Evolutionary conservation across 495 filamentous ascomycete genomes (phyloP).

Genomic region (Pyrenopolyporus hunteri): DNA sequence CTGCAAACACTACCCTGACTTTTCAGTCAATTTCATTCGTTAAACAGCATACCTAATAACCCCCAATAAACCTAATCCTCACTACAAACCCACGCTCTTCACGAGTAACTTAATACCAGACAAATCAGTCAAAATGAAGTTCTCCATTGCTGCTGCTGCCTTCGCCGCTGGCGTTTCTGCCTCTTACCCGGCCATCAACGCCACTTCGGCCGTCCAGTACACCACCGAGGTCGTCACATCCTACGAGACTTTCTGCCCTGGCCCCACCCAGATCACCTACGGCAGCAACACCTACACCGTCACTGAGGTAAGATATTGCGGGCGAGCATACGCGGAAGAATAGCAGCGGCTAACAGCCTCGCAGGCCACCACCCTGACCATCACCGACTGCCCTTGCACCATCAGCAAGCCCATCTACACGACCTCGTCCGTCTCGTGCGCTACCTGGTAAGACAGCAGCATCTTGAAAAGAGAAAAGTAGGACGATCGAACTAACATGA

Average conservation of each 20-base stretch:
- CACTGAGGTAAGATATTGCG: constrained; percentile 58
- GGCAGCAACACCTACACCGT: constrained; percentile 78
- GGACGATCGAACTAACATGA: constrained; percentile 38
- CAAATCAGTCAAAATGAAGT: constrained; percentile 82
- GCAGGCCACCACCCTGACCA: constrained; percentile 77
- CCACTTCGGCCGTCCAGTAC: constrained; percentile 54
- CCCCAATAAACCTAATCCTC: constrained; percentile 33
- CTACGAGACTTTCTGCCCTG: constrained; percentile 87
- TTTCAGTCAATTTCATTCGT: constrained; percentile 68
- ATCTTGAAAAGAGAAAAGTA: constrained; percentile 10
- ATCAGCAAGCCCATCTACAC: constrained; percentile 71
- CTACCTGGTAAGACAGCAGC: constrained; percentile 63
- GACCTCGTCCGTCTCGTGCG: constrained; percentile 68
- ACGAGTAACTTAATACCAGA: constrained; percentile 54
- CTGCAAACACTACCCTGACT: constrained; percentile 55
- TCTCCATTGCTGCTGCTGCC: constrained; percentile 65
- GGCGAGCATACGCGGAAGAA: too few species aligned
- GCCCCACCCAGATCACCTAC: constrained; percentile 72
- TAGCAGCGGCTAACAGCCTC: constrained; percentile 20
- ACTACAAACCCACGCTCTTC: constrained; percentile 39
- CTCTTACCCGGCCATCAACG: constrained; percentile 56
- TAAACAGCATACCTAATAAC: constrained; percentile 45
- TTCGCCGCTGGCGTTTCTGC: constrained; percentile 68
- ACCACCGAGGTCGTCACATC: constrained; percentile 80
- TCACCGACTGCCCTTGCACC: constrained; percentile 80